Base-by-base conservation (phyloP, 139 green algal genomes). In the Chlorella sp. region DNA sequence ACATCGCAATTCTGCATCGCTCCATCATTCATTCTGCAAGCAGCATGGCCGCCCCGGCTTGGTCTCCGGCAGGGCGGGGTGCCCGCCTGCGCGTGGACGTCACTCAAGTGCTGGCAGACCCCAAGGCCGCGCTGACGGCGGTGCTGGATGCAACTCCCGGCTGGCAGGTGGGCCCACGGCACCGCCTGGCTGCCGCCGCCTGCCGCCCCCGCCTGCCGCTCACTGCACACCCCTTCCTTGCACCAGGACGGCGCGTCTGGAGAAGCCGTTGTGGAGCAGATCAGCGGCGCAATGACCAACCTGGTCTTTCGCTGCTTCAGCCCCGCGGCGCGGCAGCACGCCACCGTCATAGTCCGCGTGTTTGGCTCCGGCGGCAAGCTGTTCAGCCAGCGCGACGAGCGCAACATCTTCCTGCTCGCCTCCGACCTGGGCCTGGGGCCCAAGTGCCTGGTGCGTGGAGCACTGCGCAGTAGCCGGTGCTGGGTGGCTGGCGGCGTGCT, bases 241-340 rank as follows among this genome's bases (percentile, higher is more conserved):
- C 30, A 3, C 17, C 30, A 64, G 73, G 82, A 88, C 79, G 86
- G 72, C 0, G 41, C 46, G 1, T 72, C 77, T 4, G 70, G 82
- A 0, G 54, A 62, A 1, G 36, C 89, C 4, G 76, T 40, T 8
- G 82, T 90, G 32, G 67, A 80, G 51, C 88, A 92, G 54, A 82
- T 94, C 36, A 91, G 84, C 48, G 91, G 91, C 20, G 91, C 92
- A 0, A 93, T 94, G 91, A 93, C 89, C 8, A 95, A 95, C 68
- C 77, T 95, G 28, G 90, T 95, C 1, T 94, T 88, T 58, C 83
- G 86, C 24, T 89, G 84, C 64, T 36, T 26, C 26, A 56, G 75
- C 34, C n/a, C 76, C 19, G 32, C 7, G 60, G 72, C 43, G 43
- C 44, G 30, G 26, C 36, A 73, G 51, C 9, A 84, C 32, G 11